These are phyloP conservation scores for Hypseocharis bilobata DNA, from an alignment of 441 rosid genomes.

Conservation along the genomic window DNA sequence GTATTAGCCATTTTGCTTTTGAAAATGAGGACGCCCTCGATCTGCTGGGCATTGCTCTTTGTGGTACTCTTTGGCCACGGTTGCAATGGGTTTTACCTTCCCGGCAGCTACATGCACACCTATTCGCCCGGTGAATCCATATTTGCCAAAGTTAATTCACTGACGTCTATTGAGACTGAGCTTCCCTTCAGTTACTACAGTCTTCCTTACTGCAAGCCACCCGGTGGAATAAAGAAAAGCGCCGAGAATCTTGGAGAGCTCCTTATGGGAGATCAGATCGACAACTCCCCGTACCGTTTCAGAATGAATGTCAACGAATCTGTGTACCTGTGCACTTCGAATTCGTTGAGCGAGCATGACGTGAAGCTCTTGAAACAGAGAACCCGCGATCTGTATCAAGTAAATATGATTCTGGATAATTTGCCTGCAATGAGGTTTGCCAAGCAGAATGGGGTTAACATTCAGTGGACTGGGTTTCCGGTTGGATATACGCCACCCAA, in stretches of 20 bases:
- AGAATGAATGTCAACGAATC: slow-evolving; percentile 65
- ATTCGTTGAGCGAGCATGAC: slow-evolving; percentile 46
- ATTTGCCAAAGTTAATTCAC: slow-evolving; percentile 65
- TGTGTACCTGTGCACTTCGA: slow-evolving; percentile 59
- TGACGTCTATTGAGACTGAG: slow-evolving; percentile 84
- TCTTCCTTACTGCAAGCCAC: slow-evolving; percentile 69
- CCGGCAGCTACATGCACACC: slow-evolving; percentile 78
- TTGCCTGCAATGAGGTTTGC: slow-evolving; percentile 77
- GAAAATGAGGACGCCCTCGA: slow-evolving; percentile 31
- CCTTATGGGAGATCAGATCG: slow-evolving; percentile 93
- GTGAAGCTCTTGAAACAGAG: slow-evolving; percentile 86
- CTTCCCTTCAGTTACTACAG: slow-evolving; percentile 78
- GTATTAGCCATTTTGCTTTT: neutral
- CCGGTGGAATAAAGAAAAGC: slow-evolving; percentile 58
- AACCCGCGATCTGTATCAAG: slow-evolving; percentile 76
- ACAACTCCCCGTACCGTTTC: slow-evolving; percentile 77
- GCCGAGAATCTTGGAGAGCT: slow-evolving; percentile 95
- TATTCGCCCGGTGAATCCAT: slow-evolving; percentile 44
- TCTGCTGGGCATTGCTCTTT: slow-evolving; percentile 34
- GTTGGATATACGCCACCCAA: slow-evolving; percentile 67
- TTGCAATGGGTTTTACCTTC: slow-evolving; percentile 68
- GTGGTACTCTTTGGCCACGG: slow-evolving; percentile 33
- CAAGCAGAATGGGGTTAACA: slow-evolving; percentile 53
- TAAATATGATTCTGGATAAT: slow-evolving; percentile 81
- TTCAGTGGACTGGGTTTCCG: slow-evolving; percentile 97